Base-by-base conservation (phyloP, 1,284 basidiomycete genomes). In the Trametes pubescens region DNA sequence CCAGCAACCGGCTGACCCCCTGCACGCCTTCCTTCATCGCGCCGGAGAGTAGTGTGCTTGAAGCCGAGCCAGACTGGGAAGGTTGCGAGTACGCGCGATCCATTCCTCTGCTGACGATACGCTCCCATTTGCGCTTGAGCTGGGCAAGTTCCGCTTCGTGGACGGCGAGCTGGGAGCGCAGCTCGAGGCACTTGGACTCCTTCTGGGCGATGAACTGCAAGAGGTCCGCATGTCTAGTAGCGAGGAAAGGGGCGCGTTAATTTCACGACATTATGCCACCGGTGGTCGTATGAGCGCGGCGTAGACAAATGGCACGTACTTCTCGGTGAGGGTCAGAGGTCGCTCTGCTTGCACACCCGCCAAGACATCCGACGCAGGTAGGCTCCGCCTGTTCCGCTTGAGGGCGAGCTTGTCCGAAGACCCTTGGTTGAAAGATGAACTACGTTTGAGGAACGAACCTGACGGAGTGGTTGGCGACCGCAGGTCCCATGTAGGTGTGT, bases 181-280 rank as follows among this genome's bases (percentile, higher is more conserved):
- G 80, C 64, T 94, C 92, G 48, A 93, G 83, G 68, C 91, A 93
- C 75, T 87, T 90, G 0, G 90, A 85, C 73, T 94, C 92, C 68
- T 93, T 93, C 76, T 93, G 91, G 0, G 92, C 92, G 60, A 94
- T 93, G 68, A 89, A 90, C 34, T 84, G 88, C 21, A 93, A 77
- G 4, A 93, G 79, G 64, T 93, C 92, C 18, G 88, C 86, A 71
- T 94, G 90, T 72, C 92, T 93, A 53, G 37, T 7, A 7, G 47
- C 24, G 47, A 29, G 4, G 2, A 13, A 38, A 6, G 10, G 11
- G 40, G 16, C 22, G 26, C 47, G 24, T 48, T 6, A 48, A 13
- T 7, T 7, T 4, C 3, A 29, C 14, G 47, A 13, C 3, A 48
- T 10, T 16, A 29, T 24, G 24, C 47, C 13, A 26, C 47, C 13